phyloP scores from a whole-genome alignment of 495 filamentous ascomycete species.

The Aspergillus sclerotioniger region DNA sequence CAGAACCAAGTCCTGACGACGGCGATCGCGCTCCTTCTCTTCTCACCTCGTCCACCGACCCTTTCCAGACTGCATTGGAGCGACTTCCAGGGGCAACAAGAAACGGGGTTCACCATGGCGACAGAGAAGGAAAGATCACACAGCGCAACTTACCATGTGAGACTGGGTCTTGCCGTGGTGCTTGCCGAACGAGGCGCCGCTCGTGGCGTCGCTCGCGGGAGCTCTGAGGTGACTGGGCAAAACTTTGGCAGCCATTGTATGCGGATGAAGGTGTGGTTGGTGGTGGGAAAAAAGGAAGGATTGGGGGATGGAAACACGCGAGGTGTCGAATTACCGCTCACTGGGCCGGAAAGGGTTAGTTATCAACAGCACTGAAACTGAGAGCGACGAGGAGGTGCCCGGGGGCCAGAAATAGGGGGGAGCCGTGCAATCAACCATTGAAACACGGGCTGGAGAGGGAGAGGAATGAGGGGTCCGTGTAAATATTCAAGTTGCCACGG shows the following conservation, averaged over 20 bases:
- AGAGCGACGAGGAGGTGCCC: no score
- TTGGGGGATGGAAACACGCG: background rate
- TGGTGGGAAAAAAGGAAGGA: background rate
- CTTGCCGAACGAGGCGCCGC: slow-evolving; percentile 61
- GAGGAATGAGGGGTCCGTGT: slow-evolving; percentile 11
- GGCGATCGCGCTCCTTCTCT: background rate
- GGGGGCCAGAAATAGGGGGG: slow-evolving; percentile 7
- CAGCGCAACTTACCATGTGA: slow-evolving; percentile 76
- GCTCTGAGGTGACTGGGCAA: slow-evolving; percentile 80
- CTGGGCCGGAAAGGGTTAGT: background rate
- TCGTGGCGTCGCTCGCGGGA: slow-evolving; percentile 43
- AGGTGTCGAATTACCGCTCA: background rate
- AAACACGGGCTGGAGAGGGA: background rate
- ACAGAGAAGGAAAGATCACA: background rate
- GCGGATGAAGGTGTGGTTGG: slow-evolving; percentile 1
- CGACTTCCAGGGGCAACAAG: background rate
- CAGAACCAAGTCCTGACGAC: no score
- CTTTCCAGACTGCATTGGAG: background rate
- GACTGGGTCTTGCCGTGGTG: slow-evolving; percentile 95
- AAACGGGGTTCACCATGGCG: background rate
- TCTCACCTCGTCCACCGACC: background rate
- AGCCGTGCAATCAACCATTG: background rate
- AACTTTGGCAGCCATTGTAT: slow-evolving; percentile 68
- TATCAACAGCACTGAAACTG: background rate
- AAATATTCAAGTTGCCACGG: slow-evolving; percentile 29